Percentiles rank a stretch among this genome's conserved stretches.
phyloP scores from a whole-genome alignment of 352 stramenopile genomes.

The Globisporangium viniferum region DNA sequence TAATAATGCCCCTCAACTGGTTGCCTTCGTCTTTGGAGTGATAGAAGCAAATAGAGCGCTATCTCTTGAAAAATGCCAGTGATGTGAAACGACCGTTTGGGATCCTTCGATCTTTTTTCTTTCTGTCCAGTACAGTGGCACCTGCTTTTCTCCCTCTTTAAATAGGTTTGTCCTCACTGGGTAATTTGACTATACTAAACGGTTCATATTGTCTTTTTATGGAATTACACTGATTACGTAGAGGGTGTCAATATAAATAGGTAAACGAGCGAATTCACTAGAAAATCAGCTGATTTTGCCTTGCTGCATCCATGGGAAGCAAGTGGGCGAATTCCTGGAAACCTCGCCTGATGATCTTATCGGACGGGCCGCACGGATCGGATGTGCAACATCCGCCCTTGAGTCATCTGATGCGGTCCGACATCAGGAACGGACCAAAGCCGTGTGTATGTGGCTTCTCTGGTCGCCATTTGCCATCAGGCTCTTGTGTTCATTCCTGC shows the following conservation, averaged over 20 bases:
- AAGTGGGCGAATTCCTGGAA: background rate
- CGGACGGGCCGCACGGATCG: too few species aligned
- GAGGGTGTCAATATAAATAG: background rate
- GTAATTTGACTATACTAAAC: background rate
- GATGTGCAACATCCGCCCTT: background rate
- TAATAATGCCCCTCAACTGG: background rate
- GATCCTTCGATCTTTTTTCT: conserved; percentile 4
- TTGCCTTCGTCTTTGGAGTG: background rate
- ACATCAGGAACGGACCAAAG: background rate
- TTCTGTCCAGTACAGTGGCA: background rate
- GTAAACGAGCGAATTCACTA: background rate
- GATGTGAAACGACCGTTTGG: conserved; percentile 12
- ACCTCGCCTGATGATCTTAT: background rate
- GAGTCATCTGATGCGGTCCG: background rate
- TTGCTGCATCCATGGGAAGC: background rate
- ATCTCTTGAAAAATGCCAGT: background rate
- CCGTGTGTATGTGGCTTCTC: background rate
- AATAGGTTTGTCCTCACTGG: background rate
- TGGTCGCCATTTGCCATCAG: background rate
- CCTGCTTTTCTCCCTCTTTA: background rate
- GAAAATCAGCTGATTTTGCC: background rate
- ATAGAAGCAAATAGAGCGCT: background rate
- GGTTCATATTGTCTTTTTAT: background rate
- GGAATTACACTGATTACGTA: background rate
- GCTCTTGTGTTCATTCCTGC: background rate